These are phyloP conservation scores for Plasmodium coatneyi DNA, from an alignment of 169 alveolate species.

Conservation along the genomic window DNA sequence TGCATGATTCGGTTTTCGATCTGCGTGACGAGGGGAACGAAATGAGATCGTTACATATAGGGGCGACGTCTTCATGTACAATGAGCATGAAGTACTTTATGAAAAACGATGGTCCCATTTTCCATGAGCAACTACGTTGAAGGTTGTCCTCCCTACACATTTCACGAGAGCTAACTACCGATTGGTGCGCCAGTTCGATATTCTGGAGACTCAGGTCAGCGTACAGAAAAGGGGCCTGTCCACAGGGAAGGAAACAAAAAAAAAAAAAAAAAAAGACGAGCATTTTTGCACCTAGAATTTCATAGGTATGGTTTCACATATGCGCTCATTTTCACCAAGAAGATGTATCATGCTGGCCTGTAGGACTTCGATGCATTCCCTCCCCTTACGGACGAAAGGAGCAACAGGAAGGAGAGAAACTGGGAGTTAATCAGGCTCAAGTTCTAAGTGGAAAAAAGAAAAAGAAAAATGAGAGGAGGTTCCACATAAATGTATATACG, in stretches of 20 bases:
- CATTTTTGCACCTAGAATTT: not conserved
- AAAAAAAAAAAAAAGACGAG: not conserved
- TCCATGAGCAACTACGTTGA: not conserved
- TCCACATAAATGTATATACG: not conserved
- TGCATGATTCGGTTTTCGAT: not conserved
- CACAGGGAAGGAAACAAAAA: not conserved
- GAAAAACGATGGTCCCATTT: not conserved
- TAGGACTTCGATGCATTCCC: not conserved
- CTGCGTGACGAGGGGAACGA: not conserved
- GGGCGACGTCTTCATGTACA: not conserved
- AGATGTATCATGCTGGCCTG: not conserved
- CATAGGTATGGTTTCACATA: not conserved
- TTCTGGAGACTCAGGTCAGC: slow-evolving; percentile 44
- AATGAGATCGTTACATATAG: not conserved
- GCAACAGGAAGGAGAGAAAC: slow-evolving; percentile 13
- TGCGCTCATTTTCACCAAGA: not conserved
- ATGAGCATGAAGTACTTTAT: not conserved
- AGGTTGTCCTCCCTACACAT: not conserved
- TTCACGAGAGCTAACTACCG: slow-evolving; percentile 3
- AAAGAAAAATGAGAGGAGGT: not conserved
- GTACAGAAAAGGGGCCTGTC: slow-evolving; percentile 15
- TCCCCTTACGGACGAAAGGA: slow-evolving; percentile 24
- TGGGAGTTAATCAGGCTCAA: slow-evolving; percentile 9
- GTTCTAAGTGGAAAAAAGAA: slow-evolving; percentile 11
- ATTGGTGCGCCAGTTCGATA: slow-evolving; percentile 29